phyloP scores from a whole-genome alignment of 2,329 filamentous ascomycete genomes.

The Nothopassalora personata region DNA sequence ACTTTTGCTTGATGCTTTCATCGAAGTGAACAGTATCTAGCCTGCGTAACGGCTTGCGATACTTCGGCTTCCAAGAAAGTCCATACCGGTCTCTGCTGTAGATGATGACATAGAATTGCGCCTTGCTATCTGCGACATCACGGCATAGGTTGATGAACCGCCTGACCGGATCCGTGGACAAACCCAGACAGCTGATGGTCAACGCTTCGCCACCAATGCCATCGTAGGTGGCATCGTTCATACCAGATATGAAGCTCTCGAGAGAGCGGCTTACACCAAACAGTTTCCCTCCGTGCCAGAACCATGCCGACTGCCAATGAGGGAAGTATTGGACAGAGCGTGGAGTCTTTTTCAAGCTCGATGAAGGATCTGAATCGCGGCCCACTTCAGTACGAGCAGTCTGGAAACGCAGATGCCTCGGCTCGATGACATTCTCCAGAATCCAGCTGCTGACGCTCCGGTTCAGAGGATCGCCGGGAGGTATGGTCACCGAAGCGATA shows the following conservation, averaged over 20 bases:
- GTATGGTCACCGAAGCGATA: slow-evolving; percentile 22
- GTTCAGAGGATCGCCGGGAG: slow-evolving; percentile 21
- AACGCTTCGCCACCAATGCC: slow-evolving; percentile 24
- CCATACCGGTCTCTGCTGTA: slow-evolving; percentile 36
- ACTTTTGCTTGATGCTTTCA: slow-evolving; percentile 54
- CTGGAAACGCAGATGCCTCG: slow-evolving; percentile 19
- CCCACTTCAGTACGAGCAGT: slow-evolving; percentile 21
- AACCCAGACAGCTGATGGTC: slow-evolving; percentile 40
- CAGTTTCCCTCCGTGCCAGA: slow-evolving; percentile 15
- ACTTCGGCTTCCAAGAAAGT: slow-evolving; percentile 30
- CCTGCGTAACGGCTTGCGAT: slow-evolving; percentile 54
- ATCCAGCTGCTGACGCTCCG: slow-evolving; percentile 24
- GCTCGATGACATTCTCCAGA: slow-evolving; percentile 21
- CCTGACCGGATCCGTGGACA: slow-evolving; percentile 43
- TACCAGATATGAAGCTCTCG: slow-evolving; percentile 18
- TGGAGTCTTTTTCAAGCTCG: slow-evolving; percentile 21
- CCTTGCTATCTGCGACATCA: slow-evolving; percentile 35
- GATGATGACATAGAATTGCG: slow-evolving; percentile 38
- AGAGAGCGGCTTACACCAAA: slow-evolving; percentile 17
- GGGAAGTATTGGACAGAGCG: slow-evolving; percentile 22
- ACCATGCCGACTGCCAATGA: slow-evolving; percentile 22
- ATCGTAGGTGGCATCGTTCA: slow-evolving; percentile 22
- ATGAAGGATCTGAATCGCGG: slow-evolving; percentile 18
- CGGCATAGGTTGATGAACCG: slow-evolving; percentile 38
- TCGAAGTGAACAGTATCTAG: slow-evolving; percentile 71